Conservation (phyloP, 192 early-diverging fungal species). For the Obelidium mucronatum region DNA sequence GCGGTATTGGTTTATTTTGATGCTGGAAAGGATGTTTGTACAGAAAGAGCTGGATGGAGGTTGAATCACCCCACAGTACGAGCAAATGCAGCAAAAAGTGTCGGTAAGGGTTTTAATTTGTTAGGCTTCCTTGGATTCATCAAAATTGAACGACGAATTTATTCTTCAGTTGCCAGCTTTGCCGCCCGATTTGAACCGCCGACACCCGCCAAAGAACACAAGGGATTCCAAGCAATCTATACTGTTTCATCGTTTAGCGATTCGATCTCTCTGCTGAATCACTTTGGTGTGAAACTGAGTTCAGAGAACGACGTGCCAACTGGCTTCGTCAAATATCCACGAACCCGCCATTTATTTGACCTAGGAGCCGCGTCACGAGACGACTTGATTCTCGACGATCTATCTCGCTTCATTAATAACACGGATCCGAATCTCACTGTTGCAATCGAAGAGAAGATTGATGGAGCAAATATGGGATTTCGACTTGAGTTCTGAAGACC, state of each 20-base stretch:
- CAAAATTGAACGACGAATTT: neutral
- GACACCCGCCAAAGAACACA: neutral
- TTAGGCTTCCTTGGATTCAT: neutral
- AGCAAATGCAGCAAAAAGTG: constrained; percentile 29
- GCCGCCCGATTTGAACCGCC: constrained; percentile 12
- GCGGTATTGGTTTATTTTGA: constrained; percentile 44
- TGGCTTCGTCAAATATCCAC: constrained; percentile 53
- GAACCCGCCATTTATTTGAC: constrained; percentile 53
- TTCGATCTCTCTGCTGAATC: constrained; percentile 21
- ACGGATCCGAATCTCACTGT: neutral
- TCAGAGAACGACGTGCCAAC: neutral
- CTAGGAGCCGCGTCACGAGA: constrained; percentile 47
- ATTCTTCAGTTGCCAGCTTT: constrained; percentile 21
- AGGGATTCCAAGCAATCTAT: constrained; percentile 29
- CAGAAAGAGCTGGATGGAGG: constrained; percentile 34
- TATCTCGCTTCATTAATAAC: constrained; percentile 20
- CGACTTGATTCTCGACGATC: constrained; percentile 46
- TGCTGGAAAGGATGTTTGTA: constrained; percentile 33
- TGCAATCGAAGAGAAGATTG: constrained; percentile 58
- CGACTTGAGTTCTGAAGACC: constrained; percentile 27
- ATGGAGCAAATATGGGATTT: constrained; percentile 59
- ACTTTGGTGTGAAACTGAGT: constrained; percentile 37
- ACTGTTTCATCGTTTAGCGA: constrained; percentile 39
- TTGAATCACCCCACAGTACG: constrained; percentile 46
- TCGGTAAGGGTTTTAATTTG: constrained; percentile 33